A percentile compares a stretch with the other conserved stretches of the same genome.
These are phyloP conservation scores for Calonectria pteridis DNA, from an alignment of 2,329 filamentous ascomycete species.

Conservation along the genomic window DNA sequence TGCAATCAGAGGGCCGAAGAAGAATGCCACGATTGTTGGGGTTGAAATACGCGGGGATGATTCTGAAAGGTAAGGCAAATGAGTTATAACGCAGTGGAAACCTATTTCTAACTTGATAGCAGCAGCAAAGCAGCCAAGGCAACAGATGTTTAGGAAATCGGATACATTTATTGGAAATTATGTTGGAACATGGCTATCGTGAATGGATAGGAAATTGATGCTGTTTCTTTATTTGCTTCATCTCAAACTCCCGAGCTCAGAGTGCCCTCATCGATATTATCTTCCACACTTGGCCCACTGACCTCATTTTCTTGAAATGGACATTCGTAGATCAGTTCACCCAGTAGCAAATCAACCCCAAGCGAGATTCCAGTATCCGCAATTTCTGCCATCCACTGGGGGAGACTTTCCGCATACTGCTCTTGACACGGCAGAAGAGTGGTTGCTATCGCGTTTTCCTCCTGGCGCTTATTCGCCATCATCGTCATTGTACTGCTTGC, in stretches of 20 bases:
- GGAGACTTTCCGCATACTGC: background rate
- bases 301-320: background rate
- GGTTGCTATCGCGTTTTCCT: background rate
- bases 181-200: background rate
- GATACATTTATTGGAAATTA: background rate
- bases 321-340: conserved; percentile 5
- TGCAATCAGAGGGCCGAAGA: background rate
- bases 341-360: conserved; percentile 13
- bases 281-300: too few relatives aligned
- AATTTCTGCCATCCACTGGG: conserved; percentile 26
- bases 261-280: background rate
- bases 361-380: conserved; percentile 17
- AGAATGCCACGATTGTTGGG: background rate
- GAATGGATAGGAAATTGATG: too few relatives aligned
- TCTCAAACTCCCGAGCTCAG: background rate
- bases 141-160: background rate
- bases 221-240: background rate
- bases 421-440: background rate
- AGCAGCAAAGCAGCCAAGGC: background rate
- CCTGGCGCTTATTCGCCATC: conserved; percentile 11
- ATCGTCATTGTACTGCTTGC: conserved; percentile 41
- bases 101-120: background rate
- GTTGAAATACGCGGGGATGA: background rate
- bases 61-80: too few relatives aligned
- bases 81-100: too few relatives aligned